Base-by-base conservation (phyloP, 2,329 filamentous ascomycete species). In the Juglanconis sp. region DNA sequence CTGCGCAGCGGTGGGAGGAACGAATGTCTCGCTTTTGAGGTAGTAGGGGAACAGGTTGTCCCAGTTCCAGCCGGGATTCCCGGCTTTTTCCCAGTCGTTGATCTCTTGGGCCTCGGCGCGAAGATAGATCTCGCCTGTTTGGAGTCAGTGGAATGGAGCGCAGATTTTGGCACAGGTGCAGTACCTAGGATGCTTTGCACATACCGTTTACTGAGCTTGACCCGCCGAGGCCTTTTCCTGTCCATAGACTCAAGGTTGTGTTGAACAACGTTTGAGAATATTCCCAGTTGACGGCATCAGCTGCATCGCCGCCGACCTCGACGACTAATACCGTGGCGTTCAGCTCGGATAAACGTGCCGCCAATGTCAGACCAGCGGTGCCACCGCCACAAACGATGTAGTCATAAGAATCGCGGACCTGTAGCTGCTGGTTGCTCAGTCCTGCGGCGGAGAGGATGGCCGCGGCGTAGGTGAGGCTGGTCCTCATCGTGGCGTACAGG, bases 21-120 rank as follows among this genome's bases (percentile, higher is more conserved):
- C 74, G 1, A 74, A 72, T 61, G 77, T 77, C 0, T 74, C 75
- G 56, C 74, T 77, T 30, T 55, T 55, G 7, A 32, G n/a, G 30
- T 46, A 55, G 10, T 46, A 55, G 4, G n/a, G 17, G 10, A 32
- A 55, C n/a, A 55, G 24, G 10, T 44, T 55, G 17, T 46, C 40
- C 53, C 53, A 55, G 24, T 51, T 51, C 48, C 48, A 51, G 31
- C 48, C 48, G 5, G 48, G 48, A 13, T 51, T 51, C 13, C 48
- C 48, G 31, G 32, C 48, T 17, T 36, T 15, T 31, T 51, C 48
- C 48, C 48, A 51, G 32, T 32, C 30, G 11, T 51, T 36, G 34
- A 51, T 51, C 34, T 51, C 31, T 24, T 32, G 30, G 6, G 10
- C 31, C 11, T 51, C 48, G 3, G 48, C 48, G 5, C 48, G 48